Conservation (phyloP, 2,329 filamentous ascomycete genomes). For the Diaporthe ampelina region DNA sequence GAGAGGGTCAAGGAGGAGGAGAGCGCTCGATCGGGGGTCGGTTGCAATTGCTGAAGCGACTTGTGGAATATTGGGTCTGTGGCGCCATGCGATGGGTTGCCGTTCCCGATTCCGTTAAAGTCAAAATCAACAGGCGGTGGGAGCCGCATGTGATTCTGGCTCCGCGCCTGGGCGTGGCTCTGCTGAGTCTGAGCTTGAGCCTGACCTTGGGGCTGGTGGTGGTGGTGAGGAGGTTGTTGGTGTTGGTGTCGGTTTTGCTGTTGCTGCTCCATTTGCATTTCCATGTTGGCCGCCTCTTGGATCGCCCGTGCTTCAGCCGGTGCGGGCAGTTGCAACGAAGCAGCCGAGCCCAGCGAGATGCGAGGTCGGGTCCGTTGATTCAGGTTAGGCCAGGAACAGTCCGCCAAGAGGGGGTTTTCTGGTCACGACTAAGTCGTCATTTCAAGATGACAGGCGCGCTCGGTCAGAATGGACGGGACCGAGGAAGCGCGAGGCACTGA, state of each 20-base stretch:
- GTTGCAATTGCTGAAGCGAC: slow-evolving; percentile 42
- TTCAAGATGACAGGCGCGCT: slow-evolving; percentile 31
- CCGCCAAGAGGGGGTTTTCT: slow-evolving; percentile 18
- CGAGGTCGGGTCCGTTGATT: slow-evolving; percentile 30
- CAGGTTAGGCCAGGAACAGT: slow-evolving; percentile 36
- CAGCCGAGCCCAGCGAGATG: slow-evolving; percentile 33
- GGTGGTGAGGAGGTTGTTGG: neutral
- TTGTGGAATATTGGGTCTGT: slow-evolving; percentile 29
- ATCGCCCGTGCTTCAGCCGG: slow-evolving; percentile 17
- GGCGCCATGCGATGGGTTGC: slow-evolving; percentile 18
- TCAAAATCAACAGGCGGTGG: slow-evolving; percentile 47
- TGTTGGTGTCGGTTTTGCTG: slow-evolving; percentile 26
- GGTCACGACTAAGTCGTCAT: slow-evolving; percentile 36
- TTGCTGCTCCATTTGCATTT: slow-evolving; percentile 27
- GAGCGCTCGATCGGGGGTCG: slow-evolving; percentile 42
- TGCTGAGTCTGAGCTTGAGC: neutral
- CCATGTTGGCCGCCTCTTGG: slow-evolving; percentile 32
- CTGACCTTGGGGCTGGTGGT: slow-evolving; percentile 13
- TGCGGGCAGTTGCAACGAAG: slow-evolving; percentile 9
- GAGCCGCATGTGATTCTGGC: slow-evolving; percentile 62
- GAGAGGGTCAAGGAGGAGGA: slow-evolving; percentile 36
- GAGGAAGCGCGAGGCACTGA: slow-evolving; percentile 32
- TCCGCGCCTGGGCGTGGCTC: slow-evolving; percentile 45
- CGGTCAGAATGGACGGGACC: slow-evolving; percentile 21
- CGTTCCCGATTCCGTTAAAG: slow-evolving; percentile 29